phyloP scores from a whole-genome alignment of 2,329 filamentous ascomycete genomes.

The Fusarium subglutinans region DNA sequence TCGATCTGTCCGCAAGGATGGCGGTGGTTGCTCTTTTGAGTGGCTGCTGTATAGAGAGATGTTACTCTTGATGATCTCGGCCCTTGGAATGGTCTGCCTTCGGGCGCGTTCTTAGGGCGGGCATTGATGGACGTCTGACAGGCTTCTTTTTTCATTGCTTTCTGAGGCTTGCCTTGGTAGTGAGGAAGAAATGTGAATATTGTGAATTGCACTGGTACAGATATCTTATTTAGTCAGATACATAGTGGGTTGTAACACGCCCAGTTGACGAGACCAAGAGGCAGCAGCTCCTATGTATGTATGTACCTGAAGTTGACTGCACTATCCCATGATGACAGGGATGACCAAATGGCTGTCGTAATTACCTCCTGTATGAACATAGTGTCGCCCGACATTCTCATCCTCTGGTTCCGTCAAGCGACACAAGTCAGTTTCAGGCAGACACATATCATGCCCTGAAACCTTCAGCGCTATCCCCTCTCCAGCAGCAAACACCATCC shows the following conservation, averaged over 20 bases:
- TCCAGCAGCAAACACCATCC: background rate
- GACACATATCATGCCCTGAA: background rate
- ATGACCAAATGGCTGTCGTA: background rate
- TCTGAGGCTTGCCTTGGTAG: constrained; percentile 56
- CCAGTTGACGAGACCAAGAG: background rate
- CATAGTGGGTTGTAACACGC: no score
- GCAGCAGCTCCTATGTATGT: no score
- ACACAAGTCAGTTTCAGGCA: background rate
- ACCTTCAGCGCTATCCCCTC: background rate
- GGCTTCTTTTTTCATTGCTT: constrained; percentile 65
- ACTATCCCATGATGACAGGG: background rate
- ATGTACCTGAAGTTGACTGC: background rate
- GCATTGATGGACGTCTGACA: constrained; percentile 92
- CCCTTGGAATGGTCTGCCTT: constrained; percentile 77
- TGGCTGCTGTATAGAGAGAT: constrained; percentile 76
- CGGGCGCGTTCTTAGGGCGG: constrained; percentile 81
- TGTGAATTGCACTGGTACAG: accelerated
- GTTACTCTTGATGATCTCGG: constrained; percentile 89
- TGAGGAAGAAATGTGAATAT: constrained; percentile 58
- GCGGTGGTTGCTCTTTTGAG: constrained; percentile 52
- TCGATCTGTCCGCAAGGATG: constrained; percentile 58
- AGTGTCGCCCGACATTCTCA: background rate
- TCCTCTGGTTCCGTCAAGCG: background rate
- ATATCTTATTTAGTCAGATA: no score
- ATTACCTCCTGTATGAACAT: background rate